These are phyloP conservation scores for Pouteria glomerata DNA, from an alignment of 148 eudicot genomes.

Conservation along the genomic window DNA sequence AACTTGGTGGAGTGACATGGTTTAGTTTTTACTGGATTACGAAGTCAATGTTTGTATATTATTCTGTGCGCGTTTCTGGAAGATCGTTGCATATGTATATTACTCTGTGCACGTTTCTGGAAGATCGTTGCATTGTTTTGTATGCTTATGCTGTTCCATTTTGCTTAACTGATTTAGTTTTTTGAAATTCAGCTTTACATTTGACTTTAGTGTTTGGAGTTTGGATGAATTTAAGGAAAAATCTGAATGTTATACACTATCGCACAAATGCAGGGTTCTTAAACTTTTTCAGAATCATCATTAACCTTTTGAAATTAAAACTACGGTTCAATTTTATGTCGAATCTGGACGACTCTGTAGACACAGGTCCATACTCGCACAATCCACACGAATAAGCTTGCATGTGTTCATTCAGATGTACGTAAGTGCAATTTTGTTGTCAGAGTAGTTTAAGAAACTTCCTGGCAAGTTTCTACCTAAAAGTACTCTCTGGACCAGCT, in stretches of 20 bases:
- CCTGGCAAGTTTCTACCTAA: background rate
- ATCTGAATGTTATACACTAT: background rate
- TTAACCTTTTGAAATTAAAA: background rate
- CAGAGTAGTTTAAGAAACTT: too few relatives aligned
- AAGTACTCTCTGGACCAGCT: conserved; percentile 1
- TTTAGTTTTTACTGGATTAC: too few relatives aligned
- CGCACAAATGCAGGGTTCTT: too few relatives aligned
- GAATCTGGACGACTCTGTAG: background rate
- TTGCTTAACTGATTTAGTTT: background rate
- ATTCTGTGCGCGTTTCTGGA: background rate
- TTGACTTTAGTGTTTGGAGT: background rate
- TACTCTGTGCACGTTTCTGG: background rate
- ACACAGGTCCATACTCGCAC: too few relatives aligned
- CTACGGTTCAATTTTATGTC: background rate
- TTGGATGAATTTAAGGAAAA: background rate
- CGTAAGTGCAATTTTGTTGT: too few relatives aligned
- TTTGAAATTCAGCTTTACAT: background rate
- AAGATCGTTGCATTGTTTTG: background rate
- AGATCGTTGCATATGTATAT: background rate
- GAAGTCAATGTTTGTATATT: too few relatives aligned
- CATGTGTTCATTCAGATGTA: too few relatives aligned
- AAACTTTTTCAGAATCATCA: background rate
- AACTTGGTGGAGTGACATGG: background rate
- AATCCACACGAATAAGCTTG: too few relatives aligned
- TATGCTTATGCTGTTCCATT: background rate